Base-by-base conservation (phyloP, 2,329 filamentous ascomycete genomes). In the Penicillium sp. region DNA sequence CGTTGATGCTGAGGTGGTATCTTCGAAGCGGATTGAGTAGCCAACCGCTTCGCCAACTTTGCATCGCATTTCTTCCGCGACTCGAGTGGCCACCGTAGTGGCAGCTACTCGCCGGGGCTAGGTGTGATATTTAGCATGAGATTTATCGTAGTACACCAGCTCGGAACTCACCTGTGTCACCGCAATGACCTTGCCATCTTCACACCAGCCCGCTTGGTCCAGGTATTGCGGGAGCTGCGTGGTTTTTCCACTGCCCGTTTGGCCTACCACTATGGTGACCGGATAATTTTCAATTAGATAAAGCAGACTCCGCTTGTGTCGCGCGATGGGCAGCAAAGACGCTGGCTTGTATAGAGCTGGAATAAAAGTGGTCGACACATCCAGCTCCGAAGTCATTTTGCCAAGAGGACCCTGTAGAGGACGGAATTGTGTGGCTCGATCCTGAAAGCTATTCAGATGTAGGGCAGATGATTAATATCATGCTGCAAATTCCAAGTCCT, bases 221-320 rank as follows among this genome's bases (percentile, higher is more conserved):
- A 97, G 81, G 64, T 89, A 97, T 63, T 97, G 93, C 1, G 94
- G 94, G 36, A 97, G 87, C 68, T 97, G 94, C 0, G 94, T 97
- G 1, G 92, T 96, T 74, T 97, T 97, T 34, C 93, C 92, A 20
- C 90, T 96, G 3, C 94, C 94, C 1, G 94, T 97, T 68, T 97
- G 91, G 7, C 93, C 94, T 48, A 97, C 86, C 10, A 97, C 85
- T 44, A 97, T 90, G 0, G 90, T 93, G 51, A 97, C 87, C 0
- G 89, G 87, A 58, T 85, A 84, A 7, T 84, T 91, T 70, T 97
- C 93, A 52, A 97, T 83, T 12, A 92, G 81, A 72, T 96, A 97
- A 2, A 97, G 81, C 1, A 99, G 78, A 47, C 81, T 85, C 50
- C 94, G 81, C 56, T 85, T 85, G 63, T 97, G 88, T 60, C 89